These are phyloP conservation scores for Desmodesmus armatus DNA, from an alignment of 139 green algal genomes.

Conservation along the genomic window DNA sequence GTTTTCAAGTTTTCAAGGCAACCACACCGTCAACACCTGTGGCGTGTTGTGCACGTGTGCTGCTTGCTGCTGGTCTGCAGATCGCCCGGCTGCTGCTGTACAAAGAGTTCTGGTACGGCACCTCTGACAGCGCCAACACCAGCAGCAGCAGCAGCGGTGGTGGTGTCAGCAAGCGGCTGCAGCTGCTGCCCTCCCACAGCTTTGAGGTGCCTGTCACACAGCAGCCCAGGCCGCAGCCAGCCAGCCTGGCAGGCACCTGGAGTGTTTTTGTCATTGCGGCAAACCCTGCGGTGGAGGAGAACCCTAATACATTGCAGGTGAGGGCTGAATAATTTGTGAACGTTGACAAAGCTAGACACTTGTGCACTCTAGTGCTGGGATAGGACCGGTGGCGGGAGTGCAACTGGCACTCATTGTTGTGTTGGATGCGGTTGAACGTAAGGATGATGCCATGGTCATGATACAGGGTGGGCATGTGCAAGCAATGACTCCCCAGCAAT, in stretches of 20 bases:
- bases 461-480: too few relatives aligned
- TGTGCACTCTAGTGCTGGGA: too few relatives aligned
- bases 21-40: not conserved
- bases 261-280: conserved; percentile 39
- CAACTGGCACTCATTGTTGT: too few relatives aligned
- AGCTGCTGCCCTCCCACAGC: conserved; percentile 13
- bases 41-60: not conserved
- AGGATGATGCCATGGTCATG: too few relatives aligned
- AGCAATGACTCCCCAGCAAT: too few relatives aligned
- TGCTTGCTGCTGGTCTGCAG: not conserved
- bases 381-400: too few relatives aligned
- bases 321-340: too few relatives aligned
- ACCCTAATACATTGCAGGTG: conserved; percentile 43
- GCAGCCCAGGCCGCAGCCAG: conserved; percentile 10
- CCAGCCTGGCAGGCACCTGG: conserved; percentile 38
- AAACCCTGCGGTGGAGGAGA: conserved; percentile 20
- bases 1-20: too few relatives aligned
- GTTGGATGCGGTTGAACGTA: too few relatives aligned
- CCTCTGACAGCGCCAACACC: conserved; percentile 12
- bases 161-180: not conserved
- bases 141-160: conserved; percentile 19
- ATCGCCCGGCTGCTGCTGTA: conserved; percentile 41
- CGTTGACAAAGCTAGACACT: too few relatives aligned
- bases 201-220: conserved; percentile 6
- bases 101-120: conserved; percentile 42